Evolutionary conservation across 352 stramenopile genomes (phyloP).

Genomic region (Globisporangium paddicum): DNA sequence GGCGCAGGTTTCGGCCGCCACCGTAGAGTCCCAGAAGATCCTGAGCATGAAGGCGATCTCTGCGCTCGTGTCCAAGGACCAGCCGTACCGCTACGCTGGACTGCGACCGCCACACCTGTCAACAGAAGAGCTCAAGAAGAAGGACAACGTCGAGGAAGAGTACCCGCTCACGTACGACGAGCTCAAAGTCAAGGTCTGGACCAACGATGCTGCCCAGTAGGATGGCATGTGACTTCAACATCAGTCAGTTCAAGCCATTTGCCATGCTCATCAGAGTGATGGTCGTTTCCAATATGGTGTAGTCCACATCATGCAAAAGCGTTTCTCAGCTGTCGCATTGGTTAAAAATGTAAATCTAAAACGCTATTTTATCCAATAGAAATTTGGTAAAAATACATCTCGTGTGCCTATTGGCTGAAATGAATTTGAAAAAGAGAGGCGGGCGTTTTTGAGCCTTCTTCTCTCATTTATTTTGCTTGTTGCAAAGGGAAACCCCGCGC

Average conservation of each 20-base stretch:
- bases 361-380: constrained; percentile 3
- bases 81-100: constrained; percentile 67
- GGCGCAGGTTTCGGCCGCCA: background rate
- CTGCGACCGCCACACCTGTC: constrained; percentile 66
- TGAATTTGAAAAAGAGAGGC: background rate
- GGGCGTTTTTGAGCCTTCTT: background rate
- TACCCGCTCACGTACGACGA: constrained; percentile 86
- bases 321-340: background rate
- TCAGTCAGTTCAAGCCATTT: background rate
- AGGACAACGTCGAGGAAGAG: constrained; percentile 82
- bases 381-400: no score
- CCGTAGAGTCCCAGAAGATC: constrained; percentile 13
- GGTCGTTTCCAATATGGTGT: background rate
- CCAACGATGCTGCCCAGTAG: constrained; percentile 26
- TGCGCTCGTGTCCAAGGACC: constrained; percentile 47
- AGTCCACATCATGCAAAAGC: background rate
- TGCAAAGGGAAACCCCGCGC: background rate
- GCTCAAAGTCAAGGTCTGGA: constrained; percentile 83
- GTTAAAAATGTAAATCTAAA: background rate
- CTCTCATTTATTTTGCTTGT: background rate
- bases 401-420: no score
- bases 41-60: constrained; percentile 29
- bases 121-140: constrained; percentile 74
- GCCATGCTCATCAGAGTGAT: background rate
- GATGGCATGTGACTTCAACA: no score